phyloP scores from a whole-genome alignment of 345 rosid genomes.

The Lumnitzera littorea region DNA sequence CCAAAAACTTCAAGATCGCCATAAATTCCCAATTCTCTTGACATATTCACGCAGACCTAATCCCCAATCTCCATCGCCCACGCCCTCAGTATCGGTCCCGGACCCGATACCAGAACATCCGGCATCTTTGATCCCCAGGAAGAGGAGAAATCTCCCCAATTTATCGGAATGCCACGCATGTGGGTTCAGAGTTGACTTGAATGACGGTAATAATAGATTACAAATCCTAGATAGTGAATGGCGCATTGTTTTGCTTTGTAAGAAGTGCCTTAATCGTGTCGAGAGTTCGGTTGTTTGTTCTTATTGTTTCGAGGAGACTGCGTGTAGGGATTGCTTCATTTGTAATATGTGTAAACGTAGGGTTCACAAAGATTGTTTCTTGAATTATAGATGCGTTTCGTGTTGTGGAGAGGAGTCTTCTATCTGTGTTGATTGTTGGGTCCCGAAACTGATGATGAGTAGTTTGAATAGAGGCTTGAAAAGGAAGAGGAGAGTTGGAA shows the following conservation, averaged over 20 bases:
- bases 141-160: slow-evolving; percentile 48
- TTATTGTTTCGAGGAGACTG: slow-evolving; percentile 36
- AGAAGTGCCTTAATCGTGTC: slow-evolving; percentile 23
- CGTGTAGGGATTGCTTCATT: slow-evolving; percentile 12
- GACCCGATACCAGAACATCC: not conserved
- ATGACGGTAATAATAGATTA: slow-evolving; percentile 27
- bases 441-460: slow-evolving; percentile 29
- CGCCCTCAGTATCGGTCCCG: not conserved
- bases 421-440: slow-evolving; percentile 58
- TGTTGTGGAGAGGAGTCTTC: slow-evolving; percentile 19
- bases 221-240: slow-evolving; percentile 48
- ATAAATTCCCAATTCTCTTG: not conserved
- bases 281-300: slow-evolving; percentile 37
- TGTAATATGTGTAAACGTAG: slow-evolving; percentile 28
- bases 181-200: slow-evolving; percentile 30
- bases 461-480: slow-evolving; percentile 7
- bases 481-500: slow-evolving; percentile 8
- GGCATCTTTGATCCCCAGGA: slow-evolving; percentile 13
- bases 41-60: slow-evolving; percentile 10
- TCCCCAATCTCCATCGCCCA: slow-evolving; percentile 1
- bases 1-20: not conserved
- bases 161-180: slow-evolving; percentile 54
- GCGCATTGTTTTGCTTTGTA: slow-evolving; percentile 45
- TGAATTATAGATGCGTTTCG: slow-evolving; percentile 15
- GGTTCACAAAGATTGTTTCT: slow-evolving; percentile 35